phyloP scores from a whole-genome alignment of 169 alveolate species.

The Fabrea salina region DNA sequence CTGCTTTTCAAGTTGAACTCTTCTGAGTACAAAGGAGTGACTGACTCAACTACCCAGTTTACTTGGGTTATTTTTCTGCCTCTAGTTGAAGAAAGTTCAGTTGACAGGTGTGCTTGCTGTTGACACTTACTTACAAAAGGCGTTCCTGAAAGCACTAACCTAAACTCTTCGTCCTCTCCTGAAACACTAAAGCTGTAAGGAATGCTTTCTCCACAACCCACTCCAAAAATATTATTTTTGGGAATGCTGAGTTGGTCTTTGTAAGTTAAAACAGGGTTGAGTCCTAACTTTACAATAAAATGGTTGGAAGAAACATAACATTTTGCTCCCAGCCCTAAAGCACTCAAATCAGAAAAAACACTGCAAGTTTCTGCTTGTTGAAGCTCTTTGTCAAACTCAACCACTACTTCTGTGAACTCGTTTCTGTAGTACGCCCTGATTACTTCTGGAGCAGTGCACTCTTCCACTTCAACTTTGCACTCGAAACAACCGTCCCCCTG shows the following conservation, averaged over 20 bases:
- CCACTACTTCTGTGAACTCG: neutral
- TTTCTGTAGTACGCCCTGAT: neutral
- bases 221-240: neutral
- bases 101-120: neutral
- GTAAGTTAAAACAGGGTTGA: neutral
- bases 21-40: neutral
- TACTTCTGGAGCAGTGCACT: neutral
- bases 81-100: neutral
- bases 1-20: neutral
- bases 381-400: neutral
- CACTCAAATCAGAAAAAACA: neutral
- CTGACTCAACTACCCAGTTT: neutral
- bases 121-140: neutral
- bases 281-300: neutral
- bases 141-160: neutral
- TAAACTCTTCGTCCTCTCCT: neutral
- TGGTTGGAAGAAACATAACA: neutral
- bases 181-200: neutral
- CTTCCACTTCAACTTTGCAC: neutral
- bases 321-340: neutral
- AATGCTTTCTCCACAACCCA: neutral
- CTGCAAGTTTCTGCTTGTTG: neutral
- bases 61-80: neutral
- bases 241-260: neutral
- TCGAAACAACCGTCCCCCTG: conserved; percentile 11